A percentile compares a stretch with the other conserved stretches of the same genome.
Evolutionary conservation across 73 alveolate species (phyloP).

Genomic region (Tetrahymena borealis): DNA sequence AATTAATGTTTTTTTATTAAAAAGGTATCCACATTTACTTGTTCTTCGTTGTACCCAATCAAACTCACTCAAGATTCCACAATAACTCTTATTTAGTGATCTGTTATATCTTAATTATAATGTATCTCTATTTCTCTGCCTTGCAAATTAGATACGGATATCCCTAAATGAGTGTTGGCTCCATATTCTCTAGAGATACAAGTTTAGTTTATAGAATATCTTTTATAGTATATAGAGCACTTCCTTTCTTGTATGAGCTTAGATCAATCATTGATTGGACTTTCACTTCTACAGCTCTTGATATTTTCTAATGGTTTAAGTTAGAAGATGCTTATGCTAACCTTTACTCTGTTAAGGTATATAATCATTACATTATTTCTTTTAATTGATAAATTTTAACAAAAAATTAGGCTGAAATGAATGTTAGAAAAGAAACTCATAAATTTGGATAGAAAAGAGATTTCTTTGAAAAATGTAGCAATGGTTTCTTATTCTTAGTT

Average conservation of each 20-base stretch:
- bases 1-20: background rate
- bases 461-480: constrained; percentile 49
- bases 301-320: constrained; percentile 88
- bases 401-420: constrained; percentile 11
- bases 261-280: constrained; percentile 93
- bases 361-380: no score
- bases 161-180: constrained; percentile 50
- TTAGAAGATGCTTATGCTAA: constrained; percentile 84
- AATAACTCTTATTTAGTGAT: constrained; percentile 44
- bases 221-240: constrained; percentile 68
- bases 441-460: constrained; percentile 33
- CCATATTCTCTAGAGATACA: constrained; percentile 37
- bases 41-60: constrained; percentile 12
- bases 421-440: constrained; percentile 19
- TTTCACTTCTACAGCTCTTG: constrained; percentile 88
- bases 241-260: constrained; percentile 91
- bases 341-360: constrained; percentile 36
- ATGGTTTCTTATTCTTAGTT: constrained; percentile 64
- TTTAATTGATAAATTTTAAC: no score
- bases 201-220: constrained; percentile 45
- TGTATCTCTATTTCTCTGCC: constrained; percentile 66
- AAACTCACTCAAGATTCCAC: constrained; percentile 27
- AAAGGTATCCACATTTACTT: constrained; percentile 13
- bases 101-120: constrained; percentile 60
- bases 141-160: constrained; percentile 75